These are phyloP conservation scores for Nakazawaea peltata DNA, from an alignment of 805 yeast species.

Conservation along the genomic window DNA sequence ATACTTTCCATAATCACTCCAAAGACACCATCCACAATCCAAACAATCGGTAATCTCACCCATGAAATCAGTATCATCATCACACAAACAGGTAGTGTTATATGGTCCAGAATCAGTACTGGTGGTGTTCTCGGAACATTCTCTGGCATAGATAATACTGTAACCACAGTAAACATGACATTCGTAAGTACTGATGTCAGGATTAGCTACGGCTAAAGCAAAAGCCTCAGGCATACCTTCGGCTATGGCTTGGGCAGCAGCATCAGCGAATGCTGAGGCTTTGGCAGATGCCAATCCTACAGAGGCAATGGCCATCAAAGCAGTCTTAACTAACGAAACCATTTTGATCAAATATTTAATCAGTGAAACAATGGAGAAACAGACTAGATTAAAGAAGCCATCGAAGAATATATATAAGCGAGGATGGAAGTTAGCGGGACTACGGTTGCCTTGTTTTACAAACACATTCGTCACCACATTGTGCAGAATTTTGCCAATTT, in stretches of 20 bases:
- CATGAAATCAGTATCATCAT: constrained; percentile 14
- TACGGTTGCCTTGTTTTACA: too few species aligned
- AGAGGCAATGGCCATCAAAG: too few species aligned
- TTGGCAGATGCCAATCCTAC: constrained; percentile 1
- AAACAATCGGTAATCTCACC: constrained; percentile 20
- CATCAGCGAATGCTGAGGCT: constrained; percentile 15
- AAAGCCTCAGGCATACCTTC: constrained; percentile 15
- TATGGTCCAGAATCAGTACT: constrained; percentile 14
- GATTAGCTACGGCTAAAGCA: constrained; percentile 16
- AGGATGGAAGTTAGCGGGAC: too few species aligned
- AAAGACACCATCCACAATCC: constrained; percentile 31
- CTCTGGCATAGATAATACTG: constrained; percentile 23
- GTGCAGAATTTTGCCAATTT: too few species aligned
- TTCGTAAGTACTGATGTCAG: constrained; percentile 20
- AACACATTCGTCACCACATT: too few species aligned
- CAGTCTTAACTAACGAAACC: too few species aligned
- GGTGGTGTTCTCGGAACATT: constrained; percentile 18
- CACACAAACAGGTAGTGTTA: constrained; percentile 18
- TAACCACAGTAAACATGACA: constrained; percentile 27
- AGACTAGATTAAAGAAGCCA: too few species aligned
- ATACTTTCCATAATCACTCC: constrained; percentile 23
- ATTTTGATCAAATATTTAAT: too few species aligned
- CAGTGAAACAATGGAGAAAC: too few species aligned
- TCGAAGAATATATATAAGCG: too few species aligned
- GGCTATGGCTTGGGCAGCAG: constrained; percentile 1